Evolutionary conservation across 1,284 basidiomycete genomes (phyloP).

Genomic region (Papiliotrema flavescens): DNA sequence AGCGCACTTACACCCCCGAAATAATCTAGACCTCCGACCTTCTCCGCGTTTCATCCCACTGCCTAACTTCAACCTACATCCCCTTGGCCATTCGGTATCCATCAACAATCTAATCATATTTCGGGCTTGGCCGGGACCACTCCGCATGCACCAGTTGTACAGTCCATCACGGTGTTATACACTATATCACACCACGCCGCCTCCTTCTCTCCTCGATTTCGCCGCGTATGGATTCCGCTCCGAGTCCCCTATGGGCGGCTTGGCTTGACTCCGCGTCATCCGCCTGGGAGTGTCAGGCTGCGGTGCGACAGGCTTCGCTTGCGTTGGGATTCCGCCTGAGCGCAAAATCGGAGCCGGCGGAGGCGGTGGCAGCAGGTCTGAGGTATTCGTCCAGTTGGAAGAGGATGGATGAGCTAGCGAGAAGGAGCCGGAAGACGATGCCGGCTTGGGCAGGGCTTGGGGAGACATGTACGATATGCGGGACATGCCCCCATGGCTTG

Average conservation of each 20-base stretch:
- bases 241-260: conserved; percentile 37
- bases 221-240: conserved; percentile 42
- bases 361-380: conserved; percentile 46
- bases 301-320: conserved; percentile 13
- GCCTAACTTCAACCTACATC: too few species aligned
- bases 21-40: too few species aligned
- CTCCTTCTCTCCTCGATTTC: conserved; percentile 32
- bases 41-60: neutral
- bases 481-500: too few species aligned
- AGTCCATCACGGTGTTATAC: too few species aligned
- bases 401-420: conserved; percentile 37
- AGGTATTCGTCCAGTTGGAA: conserved; percentile 37
- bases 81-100: too few species aligned
- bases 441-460: conserved; percentile 8
- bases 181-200: conserved; percentile 30
- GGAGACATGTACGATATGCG: conserved; percentile 5
- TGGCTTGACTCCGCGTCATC: conserved; percentile 29
- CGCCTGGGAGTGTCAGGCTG: conserved; percentile 32
- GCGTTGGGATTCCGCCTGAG: conserved; percentile 33
- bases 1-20: too few species aligned
- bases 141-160: too few species aligned
- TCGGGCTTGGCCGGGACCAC: too few species aligned
- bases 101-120: too few species aligned
- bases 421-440: conserved; percentile 12
- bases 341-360: conserved; percentile 42